A percentile compares a stretch with the other conserved stretches of the same genome.
These are phyloP conservation scores for Misopates orontium DNA, from an alignment of 257 asterid genomes.

Conservation along the genomic window DNA sequence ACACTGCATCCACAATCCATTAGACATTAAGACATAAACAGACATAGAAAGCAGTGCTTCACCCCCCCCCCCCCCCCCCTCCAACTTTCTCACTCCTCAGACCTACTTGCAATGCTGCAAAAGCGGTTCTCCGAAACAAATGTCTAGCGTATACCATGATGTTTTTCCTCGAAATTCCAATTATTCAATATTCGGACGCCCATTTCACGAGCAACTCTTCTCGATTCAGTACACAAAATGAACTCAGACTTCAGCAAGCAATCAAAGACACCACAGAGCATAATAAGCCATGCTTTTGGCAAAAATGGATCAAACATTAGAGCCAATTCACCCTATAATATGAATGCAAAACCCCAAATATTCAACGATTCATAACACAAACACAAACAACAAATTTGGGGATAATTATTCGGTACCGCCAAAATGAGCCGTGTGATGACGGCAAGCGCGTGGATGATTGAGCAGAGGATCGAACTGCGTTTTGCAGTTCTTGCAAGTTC, in stretches of 20 bases:
- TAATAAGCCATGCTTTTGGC: not conserved
- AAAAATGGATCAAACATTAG: not conserved
- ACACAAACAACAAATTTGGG: not conserved
- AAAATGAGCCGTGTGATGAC: slow-evolving; percentile 85
- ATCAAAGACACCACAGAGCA: not conserved
- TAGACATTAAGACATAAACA: too few relatives aligned
- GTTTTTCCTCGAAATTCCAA: not conserved
- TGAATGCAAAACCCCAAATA: not conserved
- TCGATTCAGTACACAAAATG: too few relatives aligned
- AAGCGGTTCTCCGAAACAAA: too few relatives aligned
- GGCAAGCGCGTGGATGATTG: slow-evolving; percentile 85
- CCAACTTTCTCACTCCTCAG: too few relatives aligned
- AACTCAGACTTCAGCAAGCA: not conserved
- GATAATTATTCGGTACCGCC: slow-evolving; percentile 59
- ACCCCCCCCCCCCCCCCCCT: too few relatives aligned
- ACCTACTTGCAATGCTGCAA: too few relatives aligned
- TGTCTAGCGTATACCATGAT: too few relatives aligned
- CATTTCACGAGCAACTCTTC: not conserved
- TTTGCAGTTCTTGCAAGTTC: slow-evolving; percentile 93
- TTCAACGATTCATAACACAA: not conserved
- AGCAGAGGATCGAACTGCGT: slow-evolving; percentile 77
- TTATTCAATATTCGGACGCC: not conserved
- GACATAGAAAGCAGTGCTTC: too few relatives aligned
- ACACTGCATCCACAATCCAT: too few relatives aligned
- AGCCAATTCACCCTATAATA: not conserved